phyloP scores from a whole-genome alignment of 768 basidiomycete genomes.

The Suillus brevipes region DNA sequence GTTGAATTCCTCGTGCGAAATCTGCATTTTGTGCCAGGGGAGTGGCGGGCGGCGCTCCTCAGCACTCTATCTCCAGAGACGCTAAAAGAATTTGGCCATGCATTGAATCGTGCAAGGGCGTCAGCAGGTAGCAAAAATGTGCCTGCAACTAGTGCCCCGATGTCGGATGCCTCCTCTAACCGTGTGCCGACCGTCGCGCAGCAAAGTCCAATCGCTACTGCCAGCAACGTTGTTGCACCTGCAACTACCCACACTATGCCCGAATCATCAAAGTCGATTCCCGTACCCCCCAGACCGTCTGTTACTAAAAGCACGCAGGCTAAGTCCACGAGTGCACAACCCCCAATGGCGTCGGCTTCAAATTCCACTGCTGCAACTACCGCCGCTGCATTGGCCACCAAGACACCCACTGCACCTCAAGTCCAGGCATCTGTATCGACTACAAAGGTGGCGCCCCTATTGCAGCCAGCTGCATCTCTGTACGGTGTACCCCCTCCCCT shows the following conservation, averaged over 20 bases:
- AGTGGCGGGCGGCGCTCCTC: conserved; percentile 1
- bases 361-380: neutral
- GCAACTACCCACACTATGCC: neutral
- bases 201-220: neutral
- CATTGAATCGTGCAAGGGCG: neutral
- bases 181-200: neutral
- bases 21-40: neutral
- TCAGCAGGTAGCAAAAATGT: neutral
- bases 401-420: neutral
- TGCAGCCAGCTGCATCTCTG: neutral
- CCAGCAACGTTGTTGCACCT: neutral
- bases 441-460: neutral
- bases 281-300: conserved; percentile 1
- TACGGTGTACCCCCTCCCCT: neutral
- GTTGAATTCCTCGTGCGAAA: neutral
- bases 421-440: neutral
- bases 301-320: neutral
- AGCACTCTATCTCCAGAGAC: neutral
- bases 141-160: neutral
- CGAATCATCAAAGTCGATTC: neutral
- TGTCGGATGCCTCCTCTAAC: neutral
- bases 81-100: neutral
- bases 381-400: neutral
- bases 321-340: neutral
- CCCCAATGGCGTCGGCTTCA: neutral